phyloP scores from a whole-genome alignment of 148 eudicot genomes.

The Rheum nobile region DNA sequence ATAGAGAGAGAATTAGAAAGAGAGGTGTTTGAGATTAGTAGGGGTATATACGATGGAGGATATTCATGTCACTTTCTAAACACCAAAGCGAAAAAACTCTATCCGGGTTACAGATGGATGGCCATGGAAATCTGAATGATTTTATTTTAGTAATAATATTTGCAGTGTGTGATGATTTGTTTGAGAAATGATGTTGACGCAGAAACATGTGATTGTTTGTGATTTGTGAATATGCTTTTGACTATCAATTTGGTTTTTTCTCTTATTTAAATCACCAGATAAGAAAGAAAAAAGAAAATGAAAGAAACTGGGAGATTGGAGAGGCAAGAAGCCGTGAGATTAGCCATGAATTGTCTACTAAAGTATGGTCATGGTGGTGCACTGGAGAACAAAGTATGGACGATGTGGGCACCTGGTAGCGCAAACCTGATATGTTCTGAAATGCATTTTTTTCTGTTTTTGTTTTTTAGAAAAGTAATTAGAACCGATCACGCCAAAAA shows the following conservation, averaged over 20 bases:
- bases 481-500: too few species aligned
- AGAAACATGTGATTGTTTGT: constrained; percentile 1
- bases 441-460: too few species aligned
- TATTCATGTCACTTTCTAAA: background rate
- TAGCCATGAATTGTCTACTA: background rate
- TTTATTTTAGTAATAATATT: background rate
- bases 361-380: background rate
- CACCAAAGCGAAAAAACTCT: background rate
- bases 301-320: background rate
- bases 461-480: too few species aligned
- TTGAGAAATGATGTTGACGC: background rate
- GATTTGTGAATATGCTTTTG: background rate
- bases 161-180: constrained; percentile 1
- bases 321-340: background rate
- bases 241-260: background rate
- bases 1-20: background rate
- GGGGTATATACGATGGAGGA: background rate
- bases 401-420: background rate
- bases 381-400: too few species aligned
- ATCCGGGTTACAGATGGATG: background rate
- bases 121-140: background rate
- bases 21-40: background rate
- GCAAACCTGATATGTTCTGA: too few species aligned
- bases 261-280: background rate
- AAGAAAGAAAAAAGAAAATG: background rate